phyloP scores from a whole-genome alignment of 1,284 basidiomycete genomes.

The Rhodotorula sp. region DNA sequence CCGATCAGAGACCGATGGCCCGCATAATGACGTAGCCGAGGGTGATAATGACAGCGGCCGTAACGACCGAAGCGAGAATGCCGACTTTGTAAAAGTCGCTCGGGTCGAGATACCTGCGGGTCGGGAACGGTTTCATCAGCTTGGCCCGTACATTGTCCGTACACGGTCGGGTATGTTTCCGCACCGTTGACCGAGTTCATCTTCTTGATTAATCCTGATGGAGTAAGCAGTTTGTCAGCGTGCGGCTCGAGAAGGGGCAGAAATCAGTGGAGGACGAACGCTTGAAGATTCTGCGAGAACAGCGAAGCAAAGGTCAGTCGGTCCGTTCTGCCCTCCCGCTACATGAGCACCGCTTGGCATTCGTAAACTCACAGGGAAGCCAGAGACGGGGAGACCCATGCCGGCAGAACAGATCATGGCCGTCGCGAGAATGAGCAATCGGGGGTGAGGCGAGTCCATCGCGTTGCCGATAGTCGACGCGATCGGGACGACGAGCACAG shows the following conservation, averaged over 20 bases:
- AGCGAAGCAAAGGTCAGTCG: neutral
- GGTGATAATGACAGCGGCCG: conserved; percentile 74
- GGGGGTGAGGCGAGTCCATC: conserved; percentile 65
- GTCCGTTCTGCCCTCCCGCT: neutral
- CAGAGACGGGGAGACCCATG: conserved; percentile 97
- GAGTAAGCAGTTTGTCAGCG: neutral
- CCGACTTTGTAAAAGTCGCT: conserved; percentile 88
- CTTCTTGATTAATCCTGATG: conserved; percentile 72
- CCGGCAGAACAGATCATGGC: conserved; percentile 89
- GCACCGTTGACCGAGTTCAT: conserved; percentile 80
- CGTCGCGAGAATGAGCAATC: conserved; percentile 83
- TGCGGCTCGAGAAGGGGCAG: neutral
- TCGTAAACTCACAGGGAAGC: conserved; percentile 65
- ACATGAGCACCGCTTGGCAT: neutral
- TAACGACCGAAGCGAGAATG: conserved; percentile 82
- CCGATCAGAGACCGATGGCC: conserved; percentile 54
- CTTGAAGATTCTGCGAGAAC: neutral
- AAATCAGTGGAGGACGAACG: neutral
- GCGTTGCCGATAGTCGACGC: conserved; percentile 83
- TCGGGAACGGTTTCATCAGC: neutral
- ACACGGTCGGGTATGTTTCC: conserved; percentile 27
- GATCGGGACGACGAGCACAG: conserved; percentile 92
- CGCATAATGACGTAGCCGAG: conserved; percentile 75
- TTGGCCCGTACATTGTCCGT: no score
- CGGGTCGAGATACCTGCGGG: conserved; percentile 54